Conservation (phyloP, 1,139 yeast species). For the Yamadazyma taylorii region DNA sequence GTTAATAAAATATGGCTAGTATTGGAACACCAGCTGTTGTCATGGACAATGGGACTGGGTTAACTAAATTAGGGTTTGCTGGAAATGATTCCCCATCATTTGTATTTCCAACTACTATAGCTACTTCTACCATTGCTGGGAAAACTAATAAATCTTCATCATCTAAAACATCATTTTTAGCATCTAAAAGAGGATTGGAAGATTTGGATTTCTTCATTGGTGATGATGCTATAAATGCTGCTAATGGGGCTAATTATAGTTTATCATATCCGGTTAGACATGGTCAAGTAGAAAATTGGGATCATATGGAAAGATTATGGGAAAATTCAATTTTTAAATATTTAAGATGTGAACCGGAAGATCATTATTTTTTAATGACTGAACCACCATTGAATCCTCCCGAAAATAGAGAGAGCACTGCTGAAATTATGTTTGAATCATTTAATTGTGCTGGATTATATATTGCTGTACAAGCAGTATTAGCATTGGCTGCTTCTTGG, state of each 20-base stretch:
- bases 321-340: slow-evolving; percentile 95
- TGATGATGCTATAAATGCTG: slow-evolving; percentile 87
- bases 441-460: slow-evolving; percentile 98
- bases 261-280: slow-evolving; percentile 91
- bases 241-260: slow-evolving; percentile 87
- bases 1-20: slow-evolving; percentile 45
- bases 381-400: slow-evolving; percentile 99
- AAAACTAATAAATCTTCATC: slow-evolving; percentile 32
- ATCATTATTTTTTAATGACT: slow-evolving; percentile 89
- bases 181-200: slow-evolving; percentile 85
- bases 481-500: slow-evolving; percentile 99
- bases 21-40: slow-evolving; percentile 90
- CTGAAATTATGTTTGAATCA: slow-evolving; percentile 97
- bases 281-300: slow-evolving; percentile 99
- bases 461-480: slow-evolving; percentile 97
- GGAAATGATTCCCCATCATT: slow-evolving; percentile 98
- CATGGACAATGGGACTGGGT: slow-evolving; percentile 98
- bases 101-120: slow-evolving; percentile 96
- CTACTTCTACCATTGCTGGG: slow-evolving; percentile 60
- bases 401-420: slow-evolving; percentile 96
- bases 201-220: slow-evolving; percentile 96
- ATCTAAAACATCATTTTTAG: slow-evolving; percentile 48
- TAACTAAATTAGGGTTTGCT: slow-evolving; percentile 96
- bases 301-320: slow-evolving; percentile 99
- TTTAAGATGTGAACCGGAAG: slow-evolving; percentile 97